Base-by-base conservation (phyloP, 2,329 filamentous ascomycete species). In the Tolypocladium cylindrosporum region DNA sequence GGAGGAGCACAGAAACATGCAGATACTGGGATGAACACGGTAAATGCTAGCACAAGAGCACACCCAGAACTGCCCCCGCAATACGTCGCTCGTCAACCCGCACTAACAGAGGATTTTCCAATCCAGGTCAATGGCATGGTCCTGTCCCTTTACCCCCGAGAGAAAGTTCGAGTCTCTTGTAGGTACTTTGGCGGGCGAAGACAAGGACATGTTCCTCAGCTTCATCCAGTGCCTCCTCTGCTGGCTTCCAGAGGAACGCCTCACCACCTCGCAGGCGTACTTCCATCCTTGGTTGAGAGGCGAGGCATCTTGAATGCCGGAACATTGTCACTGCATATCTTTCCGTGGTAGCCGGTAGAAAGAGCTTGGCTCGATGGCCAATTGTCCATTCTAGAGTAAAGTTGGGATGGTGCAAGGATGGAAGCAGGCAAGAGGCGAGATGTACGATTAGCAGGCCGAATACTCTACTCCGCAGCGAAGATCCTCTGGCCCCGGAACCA, bases 1-100 rank as follows among this genome's bases (percentile, higher is more conserved):
- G 59, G 37, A 64, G 58, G 34, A 66, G 64, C 48, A 14, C 57
- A 1, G 55, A 61, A 39, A 62, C 65, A 11, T 34, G 55, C 16
- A 66, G 63, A 54, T 70, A 68, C 51, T 70, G 68, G 68, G 52
- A 65, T 37, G 50, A 56, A 45, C 36, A 70, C 9, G 68, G 68
- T 63, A 60, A 58, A 62, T 41, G 50, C 41, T 31, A 43, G n/a
- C 55, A 36, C 43, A 55, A 14, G 31, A 39, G 37, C 37, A 39
- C 13, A 1, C 37, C 13, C 8, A 45, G 36, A 58, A 53, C 41
- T 21, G 36, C 50, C 42, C 54, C 48, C 41, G 11, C 27, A 24
- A 50, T 59, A 57, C 5, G 19, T 39, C 24, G 43, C 16, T 31
- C 43, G 11, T 27, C 16, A 10, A 14, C 42, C 19, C 24, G 31